These are phyloP conservation scores for Ophiostoma sp. DNA, from an alignment of 2,329 filamentous ascomycete species.

Conservation along the genomic window DNA sequence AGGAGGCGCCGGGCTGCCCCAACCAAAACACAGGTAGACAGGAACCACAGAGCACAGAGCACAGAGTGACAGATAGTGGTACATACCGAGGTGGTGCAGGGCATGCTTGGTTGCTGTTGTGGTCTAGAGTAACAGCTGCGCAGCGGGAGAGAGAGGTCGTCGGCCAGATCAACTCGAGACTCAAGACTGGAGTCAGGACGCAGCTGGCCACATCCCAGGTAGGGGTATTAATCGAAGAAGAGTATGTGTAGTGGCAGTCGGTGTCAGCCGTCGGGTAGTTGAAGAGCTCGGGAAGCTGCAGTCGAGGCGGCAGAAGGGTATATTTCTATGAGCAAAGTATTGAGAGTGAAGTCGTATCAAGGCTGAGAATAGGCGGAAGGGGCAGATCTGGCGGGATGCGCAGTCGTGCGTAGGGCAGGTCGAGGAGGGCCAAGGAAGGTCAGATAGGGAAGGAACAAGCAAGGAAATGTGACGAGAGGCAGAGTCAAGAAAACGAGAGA, in stretches of 20 bases:
- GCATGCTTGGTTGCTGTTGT: slow-evolving; percentile 23
- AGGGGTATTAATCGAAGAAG: background rate
- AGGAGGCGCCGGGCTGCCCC: slow-evolving; percentile 11
- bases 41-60: background rate
- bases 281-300: background rate
- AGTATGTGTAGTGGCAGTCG: background rate
- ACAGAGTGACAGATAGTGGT: slow-evolving; percentile 1
- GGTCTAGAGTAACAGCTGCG: slow-evolving; percentile 17
- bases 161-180: slow-evolving; percentile 2
- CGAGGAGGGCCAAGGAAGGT: background rate
- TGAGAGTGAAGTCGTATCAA: background rate
- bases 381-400: background rate
- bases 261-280: background rate
- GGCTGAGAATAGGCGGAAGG: background rate
- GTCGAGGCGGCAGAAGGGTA: background rate
- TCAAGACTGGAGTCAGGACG: background rate
- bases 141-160: slow-evolving; percentile 10
- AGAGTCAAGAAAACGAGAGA: background rate
- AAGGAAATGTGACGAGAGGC: background rate
- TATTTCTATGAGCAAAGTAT: background rate
- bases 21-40: background rate
- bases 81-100: slow-evolving; percentile 23
- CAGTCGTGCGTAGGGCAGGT: no score
- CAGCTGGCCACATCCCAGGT: slow-evolving; percentile 1
- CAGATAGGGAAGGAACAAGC: background rate